Percentiles rank a stretch among this genome's conserved stretches.
phyloP scores from a whole-genome alignment of 345 rosid species.

The Mallotus nudiflorus region DNA sequence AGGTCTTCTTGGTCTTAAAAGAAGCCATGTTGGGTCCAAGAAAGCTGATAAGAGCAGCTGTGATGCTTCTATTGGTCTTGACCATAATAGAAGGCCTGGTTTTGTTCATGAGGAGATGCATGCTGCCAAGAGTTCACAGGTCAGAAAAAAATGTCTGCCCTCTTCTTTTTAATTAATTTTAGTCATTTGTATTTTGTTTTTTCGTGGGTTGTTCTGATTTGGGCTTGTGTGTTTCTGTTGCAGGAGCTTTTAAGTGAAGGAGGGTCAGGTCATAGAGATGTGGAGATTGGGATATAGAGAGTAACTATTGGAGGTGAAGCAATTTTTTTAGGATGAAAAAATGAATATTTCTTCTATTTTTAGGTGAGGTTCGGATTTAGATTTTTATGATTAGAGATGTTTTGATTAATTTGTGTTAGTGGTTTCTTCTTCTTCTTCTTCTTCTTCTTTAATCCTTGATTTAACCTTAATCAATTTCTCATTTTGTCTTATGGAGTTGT shows the following conservation, averaged over 20 bases:
- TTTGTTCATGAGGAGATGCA: slow-evolving; percentile 27
- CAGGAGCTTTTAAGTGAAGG: slow-evolving; percentile 50
- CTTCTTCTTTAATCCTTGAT: not conserved
- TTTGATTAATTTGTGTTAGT: slow-evolving; percentile 9
- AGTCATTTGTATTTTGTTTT: not conserved
- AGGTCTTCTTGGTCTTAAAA: slow-evolving; percentile 78
- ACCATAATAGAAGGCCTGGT: slow-evolving; percentile 33
- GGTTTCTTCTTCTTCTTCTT: no score
- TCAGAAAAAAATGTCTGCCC: not conserved
- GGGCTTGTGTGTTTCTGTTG: slow-evolving; percentile 5
- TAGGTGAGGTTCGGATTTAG: slow-evolving; percentile 9
- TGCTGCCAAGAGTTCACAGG: slow-evolving; percentile 39
- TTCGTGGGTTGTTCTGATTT: slow-evolving; percentile 8
- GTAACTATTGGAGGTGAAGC: slow-evolving; percentile 14
- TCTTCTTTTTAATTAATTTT: no score
- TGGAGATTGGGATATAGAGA: slow-evolving; percentile 53
- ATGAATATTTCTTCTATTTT: slow-evolving; percentile 24
- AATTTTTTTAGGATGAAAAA: slow-evolving; percentile 14
- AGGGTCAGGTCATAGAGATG: slow-evolving; percentile 58
- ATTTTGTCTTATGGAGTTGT: slow-evolving; percentile 9
- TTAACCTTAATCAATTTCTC: slow-evolving; percentile 1
- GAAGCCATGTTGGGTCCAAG: slow-evolving; percentile 70
- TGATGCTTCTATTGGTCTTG: slow-evolving; percentile 36
- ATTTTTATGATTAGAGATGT: slow-evolving; percentile 13
- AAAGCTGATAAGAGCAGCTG: slow-evolving; percentile 40